phyloP scores from a whole-genome alignment of 352 stramenopile species.

The Phytophthora sp. region DNA sequence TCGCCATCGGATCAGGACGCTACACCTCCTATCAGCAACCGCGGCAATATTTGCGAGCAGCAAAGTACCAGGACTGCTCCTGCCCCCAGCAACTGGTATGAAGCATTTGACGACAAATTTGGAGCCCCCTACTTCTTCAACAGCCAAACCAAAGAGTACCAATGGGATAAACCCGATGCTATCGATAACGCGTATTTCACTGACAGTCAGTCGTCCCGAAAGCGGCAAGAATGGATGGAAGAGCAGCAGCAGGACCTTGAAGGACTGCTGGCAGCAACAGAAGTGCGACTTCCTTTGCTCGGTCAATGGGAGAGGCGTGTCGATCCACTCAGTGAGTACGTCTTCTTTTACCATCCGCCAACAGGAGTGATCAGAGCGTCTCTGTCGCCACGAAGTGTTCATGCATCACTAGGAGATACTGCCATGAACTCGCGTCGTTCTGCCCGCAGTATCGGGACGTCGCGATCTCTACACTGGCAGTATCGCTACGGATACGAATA shows the following conservation, averaged over 20 bases:
- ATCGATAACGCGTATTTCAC: conserved; percentile 43
- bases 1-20: not conserved
- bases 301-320: conserved; percentile 73
- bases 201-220: conserved; percentile 48
- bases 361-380: conserved; percentile 57
- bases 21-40: not conserved
- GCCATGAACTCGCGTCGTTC: conserved; percentile 30
- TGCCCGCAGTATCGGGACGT: conserved; percentile 24
- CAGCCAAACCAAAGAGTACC: conserved; percentile 67
- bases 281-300: conserved; percentile 33
- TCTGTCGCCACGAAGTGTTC: conserved; percentile 63
- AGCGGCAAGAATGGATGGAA: conserved; percentile 51
- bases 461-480: conserved; percentile 71
- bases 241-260: conserved; percentile 50
- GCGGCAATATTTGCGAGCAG: not conserved
- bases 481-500: conserved; percentile 82
- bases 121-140: conserved; percentile 83
- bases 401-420: conserved; percentile 35
- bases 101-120: conserved; percentile 77
- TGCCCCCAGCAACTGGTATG: conserved; percentile 58
- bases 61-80: not conserved
- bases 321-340: conserved; percentile 64
- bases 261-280: conserved; percentile 36
- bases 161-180: conserved; percentile 65
- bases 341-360: conserved; percentile 70